Conservation (phyloP, 768 basidiomycete genomes). For the Amanita rimosa region DNA sequence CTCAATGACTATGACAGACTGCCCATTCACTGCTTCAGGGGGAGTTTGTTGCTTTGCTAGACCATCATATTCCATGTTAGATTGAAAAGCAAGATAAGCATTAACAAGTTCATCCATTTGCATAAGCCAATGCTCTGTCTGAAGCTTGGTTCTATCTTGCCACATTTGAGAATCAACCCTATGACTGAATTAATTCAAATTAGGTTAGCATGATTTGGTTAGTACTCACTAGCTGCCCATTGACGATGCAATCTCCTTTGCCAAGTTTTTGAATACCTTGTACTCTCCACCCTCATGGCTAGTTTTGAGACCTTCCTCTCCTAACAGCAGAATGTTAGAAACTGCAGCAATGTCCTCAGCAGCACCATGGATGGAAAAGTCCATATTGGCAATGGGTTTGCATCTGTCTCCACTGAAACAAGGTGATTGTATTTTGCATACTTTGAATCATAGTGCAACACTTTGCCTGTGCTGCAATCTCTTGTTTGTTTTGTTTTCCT, state of each 20-base stretch:
- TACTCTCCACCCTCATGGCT: conserved; percentile 9
- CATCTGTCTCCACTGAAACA: conserved; percentile 1
- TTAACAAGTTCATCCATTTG: background rate
- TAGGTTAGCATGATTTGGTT: background rate
- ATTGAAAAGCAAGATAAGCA: background rate
- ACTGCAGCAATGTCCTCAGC: conserved; percentile 6
- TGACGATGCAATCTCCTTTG: background rate
- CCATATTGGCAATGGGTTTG: conserved; percentile 3
- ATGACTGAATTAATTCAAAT: background rate
- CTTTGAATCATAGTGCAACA: conserved; percentile 4
- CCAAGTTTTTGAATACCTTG: conserved; percentile 8
- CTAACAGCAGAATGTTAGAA: conserved; percentile 4
- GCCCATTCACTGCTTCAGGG: background rate
- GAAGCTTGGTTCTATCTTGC: conserved; percentile 1
- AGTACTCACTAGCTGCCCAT: background rate
- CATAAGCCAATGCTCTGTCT: background rate
- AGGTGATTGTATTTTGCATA: background rate
- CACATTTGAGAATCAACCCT: conserved; percentile 4
- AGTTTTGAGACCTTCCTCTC: conserved; percentile 8
- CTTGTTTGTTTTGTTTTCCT: conserved; percentile 4
- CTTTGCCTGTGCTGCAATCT: background rate
- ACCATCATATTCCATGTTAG: background rate
- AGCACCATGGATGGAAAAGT: conserved; percentile 3
- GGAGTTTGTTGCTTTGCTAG: background rate
- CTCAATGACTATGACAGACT: no score